Conservation (phyloP, 75 land plant species). For the Picea sitchensis region DNA sequence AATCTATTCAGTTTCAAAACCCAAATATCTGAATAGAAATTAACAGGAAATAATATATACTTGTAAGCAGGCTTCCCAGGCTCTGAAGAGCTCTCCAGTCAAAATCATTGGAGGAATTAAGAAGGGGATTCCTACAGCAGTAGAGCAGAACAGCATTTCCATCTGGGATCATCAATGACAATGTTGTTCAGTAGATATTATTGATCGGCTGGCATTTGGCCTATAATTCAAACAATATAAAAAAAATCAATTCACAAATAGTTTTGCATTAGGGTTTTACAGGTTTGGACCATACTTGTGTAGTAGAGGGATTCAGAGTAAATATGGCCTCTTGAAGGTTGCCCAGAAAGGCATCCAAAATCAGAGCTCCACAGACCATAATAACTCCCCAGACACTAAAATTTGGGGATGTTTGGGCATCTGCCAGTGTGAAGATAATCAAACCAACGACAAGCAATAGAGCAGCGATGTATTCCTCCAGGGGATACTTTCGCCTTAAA, state of each 20-base stretch:
- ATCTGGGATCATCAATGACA: conserved; percentile 34
- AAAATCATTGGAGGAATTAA: conserved; percentile 85
- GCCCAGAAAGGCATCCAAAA: conserved; percentile 93
- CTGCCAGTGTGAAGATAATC: conserved; percentile 92
- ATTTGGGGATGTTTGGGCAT: conserved; percentile 92
- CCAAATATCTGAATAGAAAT: too few species aligned
- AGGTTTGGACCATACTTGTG: conserved; percentile 56
- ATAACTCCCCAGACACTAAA: conserved; percentile 86
- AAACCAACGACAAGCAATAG: conserved; percentile 81
- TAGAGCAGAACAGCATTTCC: conserved; percentile 98
- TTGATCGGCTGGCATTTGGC: not conserved
- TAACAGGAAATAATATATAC: conserved; percentile 16
- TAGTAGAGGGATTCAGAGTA: conserved; percentile 84
- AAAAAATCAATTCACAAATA: not conserved
- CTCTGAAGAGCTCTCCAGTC: conserved; percentile 87
- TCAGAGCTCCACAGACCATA: conserved; percentile 84
- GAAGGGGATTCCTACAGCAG: conserved; percentile 80
- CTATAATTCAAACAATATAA: not conserved
- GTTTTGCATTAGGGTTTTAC: not conserved
- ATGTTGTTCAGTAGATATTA: not conserved
- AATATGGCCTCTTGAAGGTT: conserved; percentile 98
- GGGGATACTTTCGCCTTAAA: conserved; percentile 77
- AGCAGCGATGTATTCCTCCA: conserved; percentile 86
- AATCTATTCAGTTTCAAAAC: too few species aligned
- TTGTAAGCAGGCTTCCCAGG: conserved; percentile 81